phyloP scores from a whole-genome alignment of 2,329 filamentous ascomycete genomes.

The Amauroascus niger region DNA sequence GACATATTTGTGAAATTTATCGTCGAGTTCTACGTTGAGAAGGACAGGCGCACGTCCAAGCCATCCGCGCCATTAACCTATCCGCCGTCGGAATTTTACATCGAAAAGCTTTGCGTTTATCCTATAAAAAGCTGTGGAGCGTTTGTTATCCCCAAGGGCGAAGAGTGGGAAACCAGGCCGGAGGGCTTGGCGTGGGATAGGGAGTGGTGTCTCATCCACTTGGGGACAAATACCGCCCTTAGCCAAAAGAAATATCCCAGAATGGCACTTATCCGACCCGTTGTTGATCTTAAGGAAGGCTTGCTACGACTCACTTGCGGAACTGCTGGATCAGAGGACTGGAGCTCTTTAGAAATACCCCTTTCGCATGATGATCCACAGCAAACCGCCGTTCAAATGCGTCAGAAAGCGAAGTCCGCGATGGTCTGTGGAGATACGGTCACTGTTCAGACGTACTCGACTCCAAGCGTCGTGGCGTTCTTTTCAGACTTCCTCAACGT shows the following conservation, averaged over 20 bases:
- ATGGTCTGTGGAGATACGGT: conserved; percentile 78
- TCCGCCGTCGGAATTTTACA: conserved; percentile 33
- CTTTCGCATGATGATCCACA: conserved; percentile 26
- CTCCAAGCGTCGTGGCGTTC: conserved; percentile 57
- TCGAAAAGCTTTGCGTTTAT: conserved; percentile 65
- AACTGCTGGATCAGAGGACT: conserved; percentile 27
- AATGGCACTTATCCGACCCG: conserved; percentile 75
- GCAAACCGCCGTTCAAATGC: conserved; percentile 46
- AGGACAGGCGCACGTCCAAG: conserved; percentile 17
- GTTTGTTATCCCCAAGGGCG: conserved; percentile 55
- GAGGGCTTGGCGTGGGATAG: conserved; percentile 91
- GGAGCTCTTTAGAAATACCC: conserved; percentile 30
- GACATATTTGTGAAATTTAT: conserved; percentile 62
- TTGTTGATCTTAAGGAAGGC: conserved; percentile 59
- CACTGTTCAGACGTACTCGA: conserved; percentile 59
- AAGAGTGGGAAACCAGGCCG: conserved; percentile 63
- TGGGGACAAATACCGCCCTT: conserved; percentile 70
- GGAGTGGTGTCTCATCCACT: conserved; percentile 90
- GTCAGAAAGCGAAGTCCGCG: conserved; percentile 40
- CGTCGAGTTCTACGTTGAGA: conserved; percentile 54
- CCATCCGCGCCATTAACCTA: conserved; percentile 2
- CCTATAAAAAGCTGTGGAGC: conserved; percentile 92
- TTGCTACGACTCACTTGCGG: conserved; percentile 50
- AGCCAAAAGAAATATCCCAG: conserved; percentile 80
- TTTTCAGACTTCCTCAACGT: conserved; percentile 67